phyloP scores from a whole-genome alignment of 2,329 filamentous ascomycete species.

The Sclerotinia trifoliorum region DNA sequence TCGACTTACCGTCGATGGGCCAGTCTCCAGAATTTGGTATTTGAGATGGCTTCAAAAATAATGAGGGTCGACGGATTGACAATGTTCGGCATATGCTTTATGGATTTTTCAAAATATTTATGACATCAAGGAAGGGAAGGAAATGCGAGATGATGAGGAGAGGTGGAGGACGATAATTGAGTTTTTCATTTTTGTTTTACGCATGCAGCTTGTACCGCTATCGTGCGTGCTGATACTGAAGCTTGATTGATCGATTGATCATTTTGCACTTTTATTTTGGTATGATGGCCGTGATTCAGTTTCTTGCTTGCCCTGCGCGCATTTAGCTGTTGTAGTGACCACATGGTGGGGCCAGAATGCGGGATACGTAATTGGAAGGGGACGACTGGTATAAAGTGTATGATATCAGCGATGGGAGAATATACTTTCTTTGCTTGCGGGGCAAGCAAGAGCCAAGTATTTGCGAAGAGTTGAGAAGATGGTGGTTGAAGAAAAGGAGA shows the following conservation, averaged over 20 bases:
- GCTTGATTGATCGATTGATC: neutral
- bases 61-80: neutral
- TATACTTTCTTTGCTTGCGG: neutral
- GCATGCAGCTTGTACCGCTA: constrained; percentile 1
- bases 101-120: neutral
- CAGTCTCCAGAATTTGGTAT: neutral
- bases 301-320: constrained; percentile 6
- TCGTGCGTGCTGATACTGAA: neutral
- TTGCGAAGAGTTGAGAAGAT: neutral
- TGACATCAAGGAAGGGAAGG: neutral
- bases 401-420: neutral
- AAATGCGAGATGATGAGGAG: neutral
- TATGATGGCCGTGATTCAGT: neutral
- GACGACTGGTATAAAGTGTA: constrained; percentile 10
- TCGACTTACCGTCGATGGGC: neutral
- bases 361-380: neutral
- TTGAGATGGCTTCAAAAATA: neutral
- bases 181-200: constrained; percentile 9
- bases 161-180: neutral
- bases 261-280: constrained; percentile 11
- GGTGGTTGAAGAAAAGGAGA: neutral
- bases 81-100: neutral
- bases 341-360: neutral
- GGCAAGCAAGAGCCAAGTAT: constrained; percentile 4
- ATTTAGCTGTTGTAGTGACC: constrained; percentile 1